Evolutionary conservation across 441 rosid genomes (phyloP), one percentile per base, ranked within the genome.

Genomic region (Omphalea diandra): DNA sequence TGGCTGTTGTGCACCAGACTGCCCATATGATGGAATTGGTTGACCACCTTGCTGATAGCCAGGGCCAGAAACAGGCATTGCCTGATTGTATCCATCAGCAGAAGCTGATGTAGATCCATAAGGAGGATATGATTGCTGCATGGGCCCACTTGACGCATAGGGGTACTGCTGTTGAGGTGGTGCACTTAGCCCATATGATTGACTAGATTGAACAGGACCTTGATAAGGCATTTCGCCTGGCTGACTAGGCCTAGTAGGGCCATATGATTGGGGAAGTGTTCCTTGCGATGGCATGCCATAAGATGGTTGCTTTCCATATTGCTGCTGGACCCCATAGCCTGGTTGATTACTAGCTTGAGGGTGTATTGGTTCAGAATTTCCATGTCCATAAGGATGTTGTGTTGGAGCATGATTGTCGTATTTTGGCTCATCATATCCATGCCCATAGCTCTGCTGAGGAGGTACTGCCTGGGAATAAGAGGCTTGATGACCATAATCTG

Each of bases 141-240:
- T 74, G 9, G 87, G 75, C 24, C 84, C 93, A 69, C 82, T 82
- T 49, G 92, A 73, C 57, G 83, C 78, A 77, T 89, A 91, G 12
- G 88, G 87, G 71, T 88, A 90, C 69, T 88, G 88, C 79, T 90
- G 94, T 71, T 82, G 97, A 36, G 80, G 77, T 52, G 85, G 79
- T 50, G 76, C 76, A 73, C 67, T 85, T 18, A 83, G 40, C 64
- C 89, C 89, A 77, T 87, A 93, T 2, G 81, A 62, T 68, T 86
- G 92, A 17, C 79, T 76, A 49, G 94, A 60, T 31, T 76, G 86
- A 69, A 69, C 54, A 11, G 86, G 71, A 57, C 83, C 90, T 82
- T 85, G 94, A 67, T 90, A 92, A 49, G 91, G 76, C 60, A 81
- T 63, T 54, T 88, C 94, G 64, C 85, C 92, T 12, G 88, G 84